phyloP scores from a whole-genome alignment of 1,284 basidiomycete genomes.

The Caloboletus firmus region DNA sequence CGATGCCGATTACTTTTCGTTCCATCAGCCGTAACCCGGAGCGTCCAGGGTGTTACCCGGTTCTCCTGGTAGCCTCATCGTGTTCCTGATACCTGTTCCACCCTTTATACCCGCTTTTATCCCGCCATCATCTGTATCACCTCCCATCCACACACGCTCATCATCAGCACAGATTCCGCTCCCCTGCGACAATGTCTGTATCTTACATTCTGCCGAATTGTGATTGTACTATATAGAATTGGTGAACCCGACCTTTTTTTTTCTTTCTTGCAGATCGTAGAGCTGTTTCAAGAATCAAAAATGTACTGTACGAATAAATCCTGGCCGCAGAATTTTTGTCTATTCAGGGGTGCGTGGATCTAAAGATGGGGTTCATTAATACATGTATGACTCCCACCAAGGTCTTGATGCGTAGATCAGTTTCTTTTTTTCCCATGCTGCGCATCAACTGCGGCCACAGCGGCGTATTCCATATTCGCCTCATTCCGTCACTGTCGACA shows the following conservation, averaged over 20 bases:
- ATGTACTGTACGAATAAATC: conserved; percentile 8
- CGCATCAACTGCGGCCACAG: not conserved
- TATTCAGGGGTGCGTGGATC: too few relatives aligned
- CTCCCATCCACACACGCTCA: conserved; percentile 20
- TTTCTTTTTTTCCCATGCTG: not conserved
- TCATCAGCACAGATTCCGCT: conserved; percentile 18
- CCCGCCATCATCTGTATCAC: conserved; percentile 33
- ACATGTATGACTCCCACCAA: too few relatives aligned
- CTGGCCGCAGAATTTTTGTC: too few relatives aligned
- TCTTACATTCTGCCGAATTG: conserved; percentile 9
- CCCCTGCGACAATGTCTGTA: conserved; percentile 20
- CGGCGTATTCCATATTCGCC: too few relatives aligned
- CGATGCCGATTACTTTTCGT: conserved; percentile 30
- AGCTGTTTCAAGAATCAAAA: not conserved
- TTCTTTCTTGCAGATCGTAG: conserved; percentile 13
- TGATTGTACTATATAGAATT: conserved; percentile 24
- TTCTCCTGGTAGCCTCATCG: conserved; percentile 16
- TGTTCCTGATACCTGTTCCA: conserved; percentile 36
- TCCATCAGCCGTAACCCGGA: conserved; percentile 19
- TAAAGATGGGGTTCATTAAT: too few relatives aligned
- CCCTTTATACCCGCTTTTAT: conserved; percentile 28
- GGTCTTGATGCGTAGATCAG: too few relatives aligned
- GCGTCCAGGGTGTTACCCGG: conserved; percentile 14
- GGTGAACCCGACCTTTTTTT: not conserved
- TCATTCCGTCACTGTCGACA: not conserved